Evolutionary conservation across 1,139 yeast genomes (phyloP), one percentile per base, ranked within the genome.

Genomic region (Petasospora rhodanensis): DNA sequence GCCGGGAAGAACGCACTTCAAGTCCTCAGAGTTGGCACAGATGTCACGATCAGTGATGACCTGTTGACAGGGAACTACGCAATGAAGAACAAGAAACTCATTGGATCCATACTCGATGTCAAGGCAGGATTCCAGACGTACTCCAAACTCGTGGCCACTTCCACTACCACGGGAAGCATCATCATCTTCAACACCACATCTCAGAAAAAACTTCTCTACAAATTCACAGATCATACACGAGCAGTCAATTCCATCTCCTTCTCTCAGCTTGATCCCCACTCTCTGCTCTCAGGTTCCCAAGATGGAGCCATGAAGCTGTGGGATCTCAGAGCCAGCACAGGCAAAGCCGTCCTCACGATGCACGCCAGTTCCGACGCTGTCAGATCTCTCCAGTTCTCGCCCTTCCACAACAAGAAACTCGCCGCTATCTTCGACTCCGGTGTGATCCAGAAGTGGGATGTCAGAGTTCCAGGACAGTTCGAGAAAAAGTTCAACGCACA

Each of bases 351-450:
- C 27, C 42, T 59, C 2, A 58, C 55, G 14, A 58, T 62, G 34
- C 50, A 50, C 24, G 59, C 63, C 5, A 54, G 58, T 7, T 57
- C 79, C 10, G 93, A 81, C 49, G 78, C 83, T 1, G 75, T 79
- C 3, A 58, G 85, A 41, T 67, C 76, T 18, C 71, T 79, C 42
- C 79, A 76, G 47, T 75, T 73, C 51, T 73, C 79, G 11, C 76
- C 76, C 2, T 76, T 46, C 29, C 44, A 72, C 32, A 57, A 66
- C 13, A 62, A 61, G 38, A 66, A 67, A 31, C 60, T 79, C 40
- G 82, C 80, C 2, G 73, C 93, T 0, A 89, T 85, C 2, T 93
- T 85, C 57, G 98, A 93, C 54, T 79, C 89, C 2, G 99, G 99
- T 5, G 74, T 86, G 2, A 68, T 91, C 24, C 79, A 84, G 49